phyloP scores from a whole-genome alignment of 2,329 filamentous ascomycete species.

The Pseudocercospora musae region DNA sequence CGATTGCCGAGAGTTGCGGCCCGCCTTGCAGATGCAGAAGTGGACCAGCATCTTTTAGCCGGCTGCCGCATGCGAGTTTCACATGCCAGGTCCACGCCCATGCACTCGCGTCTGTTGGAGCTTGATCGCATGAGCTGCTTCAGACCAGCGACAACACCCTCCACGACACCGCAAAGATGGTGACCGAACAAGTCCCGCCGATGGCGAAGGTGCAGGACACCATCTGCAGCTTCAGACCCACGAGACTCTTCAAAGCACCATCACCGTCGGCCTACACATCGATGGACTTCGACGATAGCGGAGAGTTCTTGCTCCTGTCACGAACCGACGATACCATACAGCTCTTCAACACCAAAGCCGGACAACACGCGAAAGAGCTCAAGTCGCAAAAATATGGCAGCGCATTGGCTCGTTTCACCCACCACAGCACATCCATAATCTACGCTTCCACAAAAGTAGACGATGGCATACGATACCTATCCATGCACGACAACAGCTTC shows the following conservation, averaged over 20 bases:
- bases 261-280: slow-evolving; percentile 69
- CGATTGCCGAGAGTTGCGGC: not conserved
- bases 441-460: slow-evolving; percentile 96
- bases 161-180: slow-evolving; percentile 19
- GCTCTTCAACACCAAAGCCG: slow-evolving; percentile 89
- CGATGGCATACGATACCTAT: slow-evolving; percentile 81
- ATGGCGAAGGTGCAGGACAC: slow-evolving; percentile 68
- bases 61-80: not conserved
- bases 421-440: slow-evolving; percentile 84
- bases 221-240: slow-evolving; percentile 72
- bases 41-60: not conserved
- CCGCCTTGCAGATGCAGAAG: not conserved
- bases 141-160: not conserved
- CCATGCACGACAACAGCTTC: slow-evolving; percentile 92
- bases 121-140: not conserved
- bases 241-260: slow-evolving; percentile 50
- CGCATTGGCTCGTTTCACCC: slow-evolving; percentile 90
- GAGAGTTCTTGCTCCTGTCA: slow-evolving; percentile 85
- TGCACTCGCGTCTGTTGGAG: not conserved
- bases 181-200: slow-evolving; percentile 29
- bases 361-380: slow-evolving; percentile 81
- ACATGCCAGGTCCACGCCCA: not conserved
- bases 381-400: slow-evolving; percentile 96
- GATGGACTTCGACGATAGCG: slow-evolving; percentile 93
- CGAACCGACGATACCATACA: slow-evolving; percentile 94